phyloP scores from a whole-genome alignment of 2,329 filamentous ascomycete species.

The Apiospora koreana region DNA sequence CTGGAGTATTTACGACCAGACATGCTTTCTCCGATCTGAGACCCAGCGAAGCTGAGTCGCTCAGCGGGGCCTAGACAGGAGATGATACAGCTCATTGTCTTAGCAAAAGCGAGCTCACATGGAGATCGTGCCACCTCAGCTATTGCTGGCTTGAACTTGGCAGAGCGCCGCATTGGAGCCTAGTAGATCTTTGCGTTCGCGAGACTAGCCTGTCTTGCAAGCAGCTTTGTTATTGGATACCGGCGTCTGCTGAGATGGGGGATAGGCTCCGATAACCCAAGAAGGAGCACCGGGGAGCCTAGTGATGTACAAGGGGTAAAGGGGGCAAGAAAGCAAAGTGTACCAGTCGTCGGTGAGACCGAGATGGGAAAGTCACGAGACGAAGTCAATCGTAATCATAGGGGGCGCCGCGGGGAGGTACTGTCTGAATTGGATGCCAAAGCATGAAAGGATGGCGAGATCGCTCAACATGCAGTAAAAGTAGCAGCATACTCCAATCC shows the following conservation, averaged over 20 bases:
- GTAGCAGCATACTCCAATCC: neutral
- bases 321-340: neutral
- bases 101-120: neutral
- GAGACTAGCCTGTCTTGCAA: neutral
- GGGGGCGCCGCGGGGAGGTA: neutral
- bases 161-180: neutral
- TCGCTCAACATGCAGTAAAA: neutral
- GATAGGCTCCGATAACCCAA: neutral
- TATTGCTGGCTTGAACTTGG: neutral
- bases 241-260: neutral
- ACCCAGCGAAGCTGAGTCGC: neutral
- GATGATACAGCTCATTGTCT: neutral
- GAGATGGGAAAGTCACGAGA: neutral
- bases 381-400: neutral
- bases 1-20: neutral
- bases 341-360: neutral
- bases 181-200: neutral
- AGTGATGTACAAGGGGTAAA: neutral
- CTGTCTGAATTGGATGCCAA: neutral
- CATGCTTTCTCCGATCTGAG: neutral
- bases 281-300: neutral
- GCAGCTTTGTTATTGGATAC: neutral
- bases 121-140: neutral
- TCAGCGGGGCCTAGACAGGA: neutral
- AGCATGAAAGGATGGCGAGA: neutral